phyloP scores from a whole-genome alignment of 208 protist genomes.

The Perkinsela sp. region DNA sequence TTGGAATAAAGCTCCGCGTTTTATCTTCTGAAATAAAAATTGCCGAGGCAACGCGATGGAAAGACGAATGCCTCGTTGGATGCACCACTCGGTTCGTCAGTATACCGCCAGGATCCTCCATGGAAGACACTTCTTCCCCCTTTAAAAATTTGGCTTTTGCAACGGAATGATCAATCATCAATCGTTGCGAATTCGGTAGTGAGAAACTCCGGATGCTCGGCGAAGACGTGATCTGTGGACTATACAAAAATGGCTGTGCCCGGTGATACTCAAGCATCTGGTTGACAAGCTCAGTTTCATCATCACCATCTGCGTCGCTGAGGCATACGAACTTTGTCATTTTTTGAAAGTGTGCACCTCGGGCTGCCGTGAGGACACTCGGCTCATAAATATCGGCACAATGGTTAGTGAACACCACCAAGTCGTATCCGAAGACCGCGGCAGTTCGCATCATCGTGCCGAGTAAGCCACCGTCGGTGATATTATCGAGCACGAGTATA shows the following conservation, averaged over 20 bases:
- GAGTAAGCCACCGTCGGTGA: slow-evolving; percentile 35
- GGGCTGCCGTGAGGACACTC: slow-evolving; percentile 37
- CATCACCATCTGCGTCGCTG: slow-evolving; percentile 46
- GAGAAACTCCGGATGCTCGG: neutral
- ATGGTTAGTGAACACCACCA: slow-evolving; percentile 44
- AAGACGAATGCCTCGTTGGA: too few species aligned
- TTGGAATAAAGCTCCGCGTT: neutral
- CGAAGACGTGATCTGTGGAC: neutral
- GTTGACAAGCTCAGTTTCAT: slow-evolving; percentile 51
- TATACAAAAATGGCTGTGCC: slow-evolving; percentile 10
- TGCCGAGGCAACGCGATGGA: neutral
- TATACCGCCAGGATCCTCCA: neutral
- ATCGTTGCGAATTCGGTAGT: neutral
- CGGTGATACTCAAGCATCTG: slow-evolving; percentile 40
- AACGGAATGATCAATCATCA: neutral
- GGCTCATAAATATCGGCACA: slow-evolving; percentile 60
- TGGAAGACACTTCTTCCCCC: too few species aligned
- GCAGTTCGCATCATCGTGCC: slow-evolving; percentile 45
- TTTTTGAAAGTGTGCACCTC: slow-evolving; percentile 48
- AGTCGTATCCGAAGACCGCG: slow-evolving; percentile 47
- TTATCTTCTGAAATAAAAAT: neutral
- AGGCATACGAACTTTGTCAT: slow-evolving; percentile 42
- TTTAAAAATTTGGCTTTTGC: neutral
- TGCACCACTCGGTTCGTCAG: neutral
- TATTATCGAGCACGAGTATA: slow-evolving; percentile 57